Evolutionary conservation across 352 stramenopile species (phyloP), one percentile per base, ranked within the genome.

Genomic region (Aphanomyces cochlioides): DNA sequence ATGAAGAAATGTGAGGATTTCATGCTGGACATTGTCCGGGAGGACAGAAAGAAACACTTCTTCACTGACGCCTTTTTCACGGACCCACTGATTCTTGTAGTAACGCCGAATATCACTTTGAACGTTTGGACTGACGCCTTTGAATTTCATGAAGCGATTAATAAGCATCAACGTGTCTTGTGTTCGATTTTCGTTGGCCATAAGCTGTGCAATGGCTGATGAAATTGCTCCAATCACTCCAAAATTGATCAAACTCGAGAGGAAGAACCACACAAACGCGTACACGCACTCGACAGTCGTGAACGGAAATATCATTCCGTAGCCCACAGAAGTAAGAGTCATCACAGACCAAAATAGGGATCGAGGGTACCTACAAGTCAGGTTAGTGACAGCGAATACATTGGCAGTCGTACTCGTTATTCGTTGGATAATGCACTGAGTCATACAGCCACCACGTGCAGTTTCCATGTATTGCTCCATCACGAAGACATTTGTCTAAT

Each of bases 271-370:
- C 3, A 82, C 34, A 7, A 80, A 80, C 1, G 84, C 83, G 40
- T 90, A 91, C 19, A 84, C 80, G 48, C 77, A 89, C 65, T 93
- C 85, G 43, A 67, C 75, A 0, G 83, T 91, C 8, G 83, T 88
- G 39, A 89, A 93, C 1, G 85, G 84, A 0, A 91, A 82, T 7
- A 91, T 90, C 43, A 90, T 82, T 1, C 85, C 85, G 7, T 90
- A 91, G 0, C 85, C 85, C n/a, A 93, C 81, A 0, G 81, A 89
- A 37, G 83, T 91, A 15, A 93, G 74, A 28, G 80, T 77, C 39
- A 90, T 83, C 47, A 91, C 87, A 0, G 82, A 74, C 85, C 85
- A 93, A 61, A 91, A 90, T 7, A 93, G 79, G 0, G 85, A 89
- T 0, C 85, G 78, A 6, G 89, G 36, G 53, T 92, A 92, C 82